Conservation (phyloP, 768 basidiomycete species). For the Piloderma croceum region DNA sequence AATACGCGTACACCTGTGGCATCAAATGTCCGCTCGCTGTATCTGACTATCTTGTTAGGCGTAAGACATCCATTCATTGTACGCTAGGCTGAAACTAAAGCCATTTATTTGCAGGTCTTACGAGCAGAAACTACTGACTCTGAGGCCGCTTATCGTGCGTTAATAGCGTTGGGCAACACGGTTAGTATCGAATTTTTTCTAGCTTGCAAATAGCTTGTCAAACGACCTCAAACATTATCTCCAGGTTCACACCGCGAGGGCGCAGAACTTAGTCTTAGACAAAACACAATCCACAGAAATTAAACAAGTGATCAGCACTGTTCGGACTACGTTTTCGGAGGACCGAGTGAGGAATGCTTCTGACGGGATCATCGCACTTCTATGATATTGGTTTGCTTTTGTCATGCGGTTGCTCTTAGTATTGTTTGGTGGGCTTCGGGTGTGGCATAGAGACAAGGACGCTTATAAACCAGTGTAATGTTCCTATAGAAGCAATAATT, state of each 20-base stretch:
- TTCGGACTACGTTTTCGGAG: constrained; percentile 50
- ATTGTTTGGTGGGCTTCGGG: background rate
- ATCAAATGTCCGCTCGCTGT: constrained; percentile 33
- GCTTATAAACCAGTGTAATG: background rate
- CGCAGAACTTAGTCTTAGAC: constrained; percentile 29
- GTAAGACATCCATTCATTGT: constrained; percentile 27
- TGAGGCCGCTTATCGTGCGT: constrained; percentile 64
- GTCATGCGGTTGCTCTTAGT: background rate
- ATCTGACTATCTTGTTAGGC: constrained; percentile 40
- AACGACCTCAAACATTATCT: constrained; percentile 6
- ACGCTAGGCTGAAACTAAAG: background rate
- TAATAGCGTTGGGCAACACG: constrained; percentile 70
- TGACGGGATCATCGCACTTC: constrained; percentile 42
- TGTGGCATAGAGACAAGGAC: background rate
- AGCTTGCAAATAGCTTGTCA: constrained; percentile 1
- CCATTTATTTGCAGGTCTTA: constrained; percentile 14
- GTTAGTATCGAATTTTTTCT: constrained; percentile 33
- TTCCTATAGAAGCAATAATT: constrained; percentile 1
- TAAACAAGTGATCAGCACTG: constrained; percentile 31
- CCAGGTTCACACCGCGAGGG: constrained; percentile 48
- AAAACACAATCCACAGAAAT: constrained; percentile 37
- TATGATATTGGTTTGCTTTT: constrained; percentile 22
- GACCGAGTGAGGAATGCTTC: constrained; percentile 49
- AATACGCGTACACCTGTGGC: constrained; percentile 39
- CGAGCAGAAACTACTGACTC: constrained; percentile 49